Evolutionary conservation across 192 early-diverging fungal genomes (phyloP).

Genomic region (Coemansia biformis): DNA sequence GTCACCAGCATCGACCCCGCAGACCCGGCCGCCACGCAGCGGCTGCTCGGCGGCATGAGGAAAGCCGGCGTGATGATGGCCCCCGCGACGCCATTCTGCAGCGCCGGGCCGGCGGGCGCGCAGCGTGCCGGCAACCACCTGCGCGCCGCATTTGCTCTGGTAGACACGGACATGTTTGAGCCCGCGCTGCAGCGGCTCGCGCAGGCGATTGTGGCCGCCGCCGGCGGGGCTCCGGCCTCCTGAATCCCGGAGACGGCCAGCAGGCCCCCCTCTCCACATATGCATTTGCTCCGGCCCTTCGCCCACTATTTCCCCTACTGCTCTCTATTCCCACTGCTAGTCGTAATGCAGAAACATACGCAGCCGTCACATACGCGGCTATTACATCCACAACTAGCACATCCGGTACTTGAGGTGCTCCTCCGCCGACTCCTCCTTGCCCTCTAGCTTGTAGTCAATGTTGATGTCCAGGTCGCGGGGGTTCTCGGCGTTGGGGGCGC

Average conservation of each 20-base stretch:
- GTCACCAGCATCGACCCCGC: slow-evolving; percentile 2
- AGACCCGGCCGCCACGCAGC: slow-evolving; percentile 25
- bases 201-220: slow-evolving; percentile 21
- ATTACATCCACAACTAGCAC: no score
- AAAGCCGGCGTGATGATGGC: slow-evolving; percentile 51
- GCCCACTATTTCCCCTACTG: no score
- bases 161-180: slow-evolving; percentile 45
- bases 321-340: no score
- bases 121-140: slow-evolving; percentile 15
- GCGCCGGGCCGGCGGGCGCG: background rate
- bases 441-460: slow-evolving; percentile 65
- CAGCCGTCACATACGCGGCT: background rate
- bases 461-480: slow-evolving; percentile 90
- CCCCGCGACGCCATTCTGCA: slow-evolving; percentile 36
- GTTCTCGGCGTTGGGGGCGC: slow-evolving; percentile 75
- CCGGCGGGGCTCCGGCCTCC: no score
- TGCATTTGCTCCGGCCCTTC: no score
- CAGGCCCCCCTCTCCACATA: no score
- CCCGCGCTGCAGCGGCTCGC: slow-evolving; percentile 40
- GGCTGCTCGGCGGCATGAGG: slow-evolving; percentile 39
- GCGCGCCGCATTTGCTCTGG: slow-evolving; percentile 44
- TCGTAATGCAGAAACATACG: background rate
- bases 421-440: slow-evolving; percentile 49
- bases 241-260: no score
- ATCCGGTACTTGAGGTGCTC: slow-evolving; percentile 67